A percentile compares a stretch with the other conserved stretches of the same genome.
These are phyloP conservation scores for Penicillium sp. DNA, from an alignment of 2,329 filamentous ascomycete species.

Conservation along the genomic window DNA sequence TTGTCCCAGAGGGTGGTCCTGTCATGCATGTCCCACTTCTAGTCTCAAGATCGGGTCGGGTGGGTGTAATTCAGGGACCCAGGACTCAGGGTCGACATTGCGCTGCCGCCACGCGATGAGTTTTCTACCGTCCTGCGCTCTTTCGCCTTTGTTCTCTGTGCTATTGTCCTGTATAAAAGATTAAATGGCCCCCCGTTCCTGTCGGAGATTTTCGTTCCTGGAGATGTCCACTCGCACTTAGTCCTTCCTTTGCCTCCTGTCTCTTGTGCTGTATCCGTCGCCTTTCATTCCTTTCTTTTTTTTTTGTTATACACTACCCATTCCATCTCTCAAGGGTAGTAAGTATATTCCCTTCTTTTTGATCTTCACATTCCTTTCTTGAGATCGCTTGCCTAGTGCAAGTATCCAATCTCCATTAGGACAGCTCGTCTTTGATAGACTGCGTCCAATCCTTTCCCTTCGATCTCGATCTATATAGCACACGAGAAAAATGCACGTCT, in stretches of 20 bases:
- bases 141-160: constrained; percentile 1
- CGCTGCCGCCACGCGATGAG: constrained; percentile 23
- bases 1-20: constrained; percentile 14
- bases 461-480: constrained; percentile 9
- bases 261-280: constrained; percentile 14
- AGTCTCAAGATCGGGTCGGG: constrained; percentile 34
- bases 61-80: constrained; percentile 24
- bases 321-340: constrained; percentile 12
- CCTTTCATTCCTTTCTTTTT: constrained; percentile 17
- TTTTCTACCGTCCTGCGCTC: constrained; percentile 8
- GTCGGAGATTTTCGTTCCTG: constrained; percentile 13
- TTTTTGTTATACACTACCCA: constrained; percentile 20
- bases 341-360: constrained; percentile 9
- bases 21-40: constrained; percentile 23
- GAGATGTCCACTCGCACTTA: constrained; percentile 9
- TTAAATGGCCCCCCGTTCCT: constrained; percentile 8
- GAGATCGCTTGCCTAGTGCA: constrained; percentile 8
- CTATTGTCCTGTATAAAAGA: constrained; percentile 11
- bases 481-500: constrained; percentile 32
- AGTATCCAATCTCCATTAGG: constrained; percentile 8
- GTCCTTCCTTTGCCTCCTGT: constrained; percentile 23
- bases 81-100: constrained; percentile 7
- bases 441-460: constrained; percentile 11
- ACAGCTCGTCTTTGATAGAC: constrained; percentile 25
- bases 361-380: constrained; percentile 15